Percentiles rank a stretch among this genome's conserved stretches.
phyloP scores from a whole-genome alignment of 331 rosid species.

The Acacia pycnantha region DNA sequence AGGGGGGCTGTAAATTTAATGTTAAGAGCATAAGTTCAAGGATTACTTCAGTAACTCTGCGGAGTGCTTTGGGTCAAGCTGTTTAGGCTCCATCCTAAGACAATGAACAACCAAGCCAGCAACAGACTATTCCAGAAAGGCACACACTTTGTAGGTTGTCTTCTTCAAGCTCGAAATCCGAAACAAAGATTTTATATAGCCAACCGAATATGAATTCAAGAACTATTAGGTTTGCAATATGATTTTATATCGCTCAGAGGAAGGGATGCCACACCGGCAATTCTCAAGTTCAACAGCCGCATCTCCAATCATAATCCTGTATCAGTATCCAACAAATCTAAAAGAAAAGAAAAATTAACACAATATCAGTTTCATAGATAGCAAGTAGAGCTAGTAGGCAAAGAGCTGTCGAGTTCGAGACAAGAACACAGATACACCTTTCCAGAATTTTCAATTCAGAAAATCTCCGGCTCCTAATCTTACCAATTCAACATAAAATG shows the following conservation, averaged over 20 bases:
- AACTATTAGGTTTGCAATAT: not conserved
- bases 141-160: not conserved
- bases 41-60: constrained; percentile 32
- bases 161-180: not conserved
- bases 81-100: constrained; percentile 22
- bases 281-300: no score
- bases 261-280: no score
- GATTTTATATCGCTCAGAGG: no score
- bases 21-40: not conserved
- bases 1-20: not conserved
- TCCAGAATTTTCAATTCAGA: not conserved
- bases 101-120: no score
- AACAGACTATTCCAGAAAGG: not conserved
- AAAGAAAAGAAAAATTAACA: not conserved
- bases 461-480: not conserved
- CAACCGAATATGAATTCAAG: not conserved
- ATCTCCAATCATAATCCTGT: not conserved
- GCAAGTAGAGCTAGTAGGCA: not conserved
- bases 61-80: constrained; percentile 8
- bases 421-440: not conserved
- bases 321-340: not conserved
- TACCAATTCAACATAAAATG: not conserved
- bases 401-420: not conserved
- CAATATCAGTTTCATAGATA: not conserved
- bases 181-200: not conserved